Percentiles rank a stretch among this genome's conserved stretches.
phyloP scores from a whole-genome alignment of 768 basidiomycete genomes.

The Phanerochaete carnosa region DNA sequence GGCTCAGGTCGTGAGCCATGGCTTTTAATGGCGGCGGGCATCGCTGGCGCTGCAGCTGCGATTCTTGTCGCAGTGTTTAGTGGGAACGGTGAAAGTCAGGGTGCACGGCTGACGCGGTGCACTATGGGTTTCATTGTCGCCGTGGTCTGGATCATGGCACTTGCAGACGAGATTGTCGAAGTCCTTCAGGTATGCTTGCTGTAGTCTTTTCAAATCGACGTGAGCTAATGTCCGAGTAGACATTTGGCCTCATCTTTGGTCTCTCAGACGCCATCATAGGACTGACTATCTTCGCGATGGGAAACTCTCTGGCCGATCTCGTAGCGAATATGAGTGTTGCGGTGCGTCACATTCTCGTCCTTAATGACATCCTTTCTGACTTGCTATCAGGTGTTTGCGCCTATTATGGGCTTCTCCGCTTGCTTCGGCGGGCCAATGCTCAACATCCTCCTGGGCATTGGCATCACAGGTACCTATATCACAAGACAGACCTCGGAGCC shows the following conservation, averaged over 20 bases:
- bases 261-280: constrained; percentile 97
- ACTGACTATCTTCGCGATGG: constrained; percentile 93
- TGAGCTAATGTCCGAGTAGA: constrained; percentile 58
- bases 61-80: constrained; percentile 58
- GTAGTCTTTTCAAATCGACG: constrained; percentile 45
- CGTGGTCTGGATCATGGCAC: constrained; percentile 97
- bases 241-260: constrained; percentile 91
- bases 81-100: constrained; percentile 52
- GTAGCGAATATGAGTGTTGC: constrained; percentile 98
- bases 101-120: constrained; percentile 69
- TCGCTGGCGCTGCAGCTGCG: constrained; percentile 53
- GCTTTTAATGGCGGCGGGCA: constrained; percentile 50
- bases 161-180: constrained; percentile 93
- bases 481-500: constrained; percentile 61
- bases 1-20: constrained; percentile 42
- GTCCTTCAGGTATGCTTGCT: constrained; percentile 67
- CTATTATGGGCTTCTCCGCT: constrained; percentile 92
- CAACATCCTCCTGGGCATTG: constrained; percentile 80
- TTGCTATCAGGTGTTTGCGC: constrained; percentile 65
- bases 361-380: background rate
- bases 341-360: constrained; percentile 36
- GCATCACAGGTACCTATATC: constrained; percentile 86
- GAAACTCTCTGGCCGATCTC: constrained; percentile 94
- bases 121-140: constrained; percentile 89
- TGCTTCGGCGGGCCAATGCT: constrained; percentile 94